phyloP scores from a whole-genome alignment of 192 early-diverging fungal genomes.

The Chytriomyces confervae region DNA sequence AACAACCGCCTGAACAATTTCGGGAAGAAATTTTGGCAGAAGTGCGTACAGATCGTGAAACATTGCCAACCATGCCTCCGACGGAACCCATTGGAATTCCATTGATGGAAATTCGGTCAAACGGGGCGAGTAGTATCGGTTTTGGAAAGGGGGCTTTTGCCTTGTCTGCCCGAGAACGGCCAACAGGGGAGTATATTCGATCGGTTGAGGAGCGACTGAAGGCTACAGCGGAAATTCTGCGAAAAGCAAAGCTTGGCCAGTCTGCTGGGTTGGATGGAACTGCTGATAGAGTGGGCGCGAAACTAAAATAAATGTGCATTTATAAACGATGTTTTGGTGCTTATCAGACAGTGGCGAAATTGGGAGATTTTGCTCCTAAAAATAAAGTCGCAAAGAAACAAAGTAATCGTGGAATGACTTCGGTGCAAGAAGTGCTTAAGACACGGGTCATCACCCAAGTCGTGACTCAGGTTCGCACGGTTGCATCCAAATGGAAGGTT shows the following conservation, averaged over 20 bases:
- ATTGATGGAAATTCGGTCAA: too few species aligned
- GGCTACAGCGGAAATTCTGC: constrained; percentile 14
- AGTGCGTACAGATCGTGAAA: too few species aligned
- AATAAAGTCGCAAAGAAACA: not conserved
- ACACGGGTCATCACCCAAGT: constrained; percentile 25
- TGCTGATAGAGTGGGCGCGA: too few species aligned
- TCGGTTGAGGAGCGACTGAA: constrained; percentile 25
- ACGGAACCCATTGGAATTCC: too few species aligned
- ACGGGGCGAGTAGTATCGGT: too few species aligned
- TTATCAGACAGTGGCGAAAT: not conserved
- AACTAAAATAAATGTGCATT: too few species aligned
- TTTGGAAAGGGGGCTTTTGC: too few species aligned
- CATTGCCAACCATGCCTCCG: too few species aligned
- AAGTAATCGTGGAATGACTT: constrained; percentile 17
- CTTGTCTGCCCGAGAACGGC: not conserved
- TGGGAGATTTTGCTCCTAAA: not conserved
- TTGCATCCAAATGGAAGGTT: constrained; percentile 50
- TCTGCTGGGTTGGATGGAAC: not conserved
- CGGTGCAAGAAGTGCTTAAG: constrained; percentile 22
- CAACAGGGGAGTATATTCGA: constrained; percentile 15
- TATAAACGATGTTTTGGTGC: too few species aligned
- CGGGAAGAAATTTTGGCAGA: too few species aligned
- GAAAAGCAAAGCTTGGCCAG: constrained; percentile 9
- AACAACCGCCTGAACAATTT: too few species aligned
- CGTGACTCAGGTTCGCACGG: constrained; percentile 18